These are phyloP conservation scores for Sugiyamaella grinbergsii DNA, from an alignment of 1,139 yeast genomes.

Conservation along the genomic window DNA sequence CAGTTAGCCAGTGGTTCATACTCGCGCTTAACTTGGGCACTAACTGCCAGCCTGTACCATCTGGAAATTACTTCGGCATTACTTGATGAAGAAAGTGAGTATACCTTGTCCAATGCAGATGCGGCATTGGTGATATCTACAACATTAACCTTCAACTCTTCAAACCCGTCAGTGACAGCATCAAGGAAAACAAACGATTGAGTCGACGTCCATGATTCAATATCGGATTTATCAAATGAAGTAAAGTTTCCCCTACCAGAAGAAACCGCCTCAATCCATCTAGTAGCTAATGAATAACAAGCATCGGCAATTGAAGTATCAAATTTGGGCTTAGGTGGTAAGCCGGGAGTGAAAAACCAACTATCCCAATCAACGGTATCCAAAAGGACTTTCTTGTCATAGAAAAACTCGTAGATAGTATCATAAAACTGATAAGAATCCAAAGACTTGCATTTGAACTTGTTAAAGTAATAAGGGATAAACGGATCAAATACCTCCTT, in stretches of 20 bases:
- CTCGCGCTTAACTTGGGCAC: slow-evolving; percentile 46
- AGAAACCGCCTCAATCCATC: slow-evolving; percentile 55
- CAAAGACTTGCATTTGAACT: slow-evolving; percentile 67
- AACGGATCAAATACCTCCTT: slow-evolving; percentile 68
- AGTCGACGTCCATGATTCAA: slow-evolving; percentile 62
- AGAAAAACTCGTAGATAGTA: slow-evolving; percentile 60
- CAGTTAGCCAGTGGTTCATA: slow-evolving; percentile 67
- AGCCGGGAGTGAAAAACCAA: slow-evolving; percentile 80
- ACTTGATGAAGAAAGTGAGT: slow-evolving; percentile 53
- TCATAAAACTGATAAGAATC: slow-evolving; percentile 83
- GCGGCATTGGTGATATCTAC: slow-evolving; percentile 36
- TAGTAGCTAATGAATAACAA: slow-evolving; percentile 64
- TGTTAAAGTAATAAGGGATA: slow-evolving; percentile 72
- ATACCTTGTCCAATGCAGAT: slow-evolving; percentile 43
- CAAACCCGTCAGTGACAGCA: slow-evolving; percentile 50
- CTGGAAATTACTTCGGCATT: slow-evolving; percentile 84
- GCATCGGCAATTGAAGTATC: slow-evolving; percentile 77
- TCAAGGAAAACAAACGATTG: slow-evolving; percentile 82
- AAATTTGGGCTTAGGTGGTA: slow-evolving; percentile 76
- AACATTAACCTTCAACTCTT: slow-evolving; percentile 21
- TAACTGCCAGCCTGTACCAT: slow-evolving; percentile 60
- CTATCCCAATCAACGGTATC: slow-evolving; percentile 79
- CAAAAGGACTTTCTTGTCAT: slow-evolving; percentile 50
- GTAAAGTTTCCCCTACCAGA: slow-evolving; percentile 32
- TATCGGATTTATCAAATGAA: slow-evolving; percentile 49